Evolutionary conservation across 106 monocot species (phyloP).

Genomic region (Gastrodia elata): DNA sequence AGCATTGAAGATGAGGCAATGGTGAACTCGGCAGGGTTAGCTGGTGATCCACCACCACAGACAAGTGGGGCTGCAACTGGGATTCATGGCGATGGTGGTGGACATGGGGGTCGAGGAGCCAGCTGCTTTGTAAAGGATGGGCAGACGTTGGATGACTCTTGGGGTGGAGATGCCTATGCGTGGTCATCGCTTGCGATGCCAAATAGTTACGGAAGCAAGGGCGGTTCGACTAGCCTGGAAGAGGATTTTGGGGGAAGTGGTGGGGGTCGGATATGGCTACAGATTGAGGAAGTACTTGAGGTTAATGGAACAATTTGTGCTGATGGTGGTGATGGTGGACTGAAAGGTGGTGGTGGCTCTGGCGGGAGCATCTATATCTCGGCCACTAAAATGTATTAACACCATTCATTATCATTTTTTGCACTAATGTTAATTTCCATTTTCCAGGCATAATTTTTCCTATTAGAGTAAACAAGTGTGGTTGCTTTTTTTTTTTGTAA

Average conservation of each 20-base stretch:
- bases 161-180: constrained; percentile 93
- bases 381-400: constrained; percentile 62
- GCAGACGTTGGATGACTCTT: constrained; percentile 73
- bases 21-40: constrained; percentile 49
- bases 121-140: constrained; percentile 71
- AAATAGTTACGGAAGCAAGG: constrained; percentile 73
- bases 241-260: constrained; percentile 85
- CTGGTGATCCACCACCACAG: constrained; percentile 76
- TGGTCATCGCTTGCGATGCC: constrained; percentile 64
- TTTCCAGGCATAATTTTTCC: background rate
- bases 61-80: constrained; percentile 68
- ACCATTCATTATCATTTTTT: background rate
- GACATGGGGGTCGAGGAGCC: constrained; percentile 91
- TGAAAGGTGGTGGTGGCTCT: constrained; percentile 69
- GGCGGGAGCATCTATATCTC: constrained; percentile 82
- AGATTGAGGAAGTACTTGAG: constrained; percentile 36
- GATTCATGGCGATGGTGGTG: constrained; percentile 76
- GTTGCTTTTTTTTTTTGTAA: background rate
- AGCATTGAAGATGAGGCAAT: constrained; percentile 33
- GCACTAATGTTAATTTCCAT: background rate
- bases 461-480: background rate
- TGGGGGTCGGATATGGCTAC: constrained; percentile 59
- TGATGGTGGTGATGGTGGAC: constrained; percentile 68
- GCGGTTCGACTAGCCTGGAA: constrained; percentile 79
- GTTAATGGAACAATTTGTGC: constrained; percentile 52